Evolutionary conservation across 352 stramenopile species (phyloP), one percentile per base, ranked within the genome.

Genomic region (Plasmopara muralis): DNA sequence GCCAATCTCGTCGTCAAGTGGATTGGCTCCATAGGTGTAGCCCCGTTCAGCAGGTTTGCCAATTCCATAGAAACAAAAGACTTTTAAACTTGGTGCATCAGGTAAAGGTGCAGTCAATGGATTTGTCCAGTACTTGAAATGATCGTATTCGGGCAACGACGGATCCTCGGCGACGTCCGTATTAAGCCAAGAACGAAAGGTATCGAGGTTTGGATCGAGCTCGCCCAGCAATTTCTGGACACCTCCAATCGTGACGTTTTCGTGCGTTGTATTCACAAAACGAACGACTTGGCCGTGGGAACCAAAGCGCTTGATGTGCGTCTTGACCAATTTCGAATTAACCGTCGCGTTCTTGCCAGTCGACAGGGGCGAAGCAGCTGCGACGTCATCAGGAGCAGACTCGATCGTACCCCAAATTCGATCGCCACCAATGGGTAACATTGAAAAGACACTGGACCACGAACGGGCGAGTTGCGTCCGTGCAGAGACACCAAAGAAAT

Each of bases 1-100:
- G 8, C 50, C 49, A 13, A 66, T 64, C 25, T 77, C 74, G 29
- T 74, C 64, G 4, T 70, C 62, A 0, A 43, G 53, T 2, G 66
- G 60, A 48, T 86, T 90, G 9, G 48, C 50, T 28, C 67, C 65
- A 44, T 93, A 93, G 29, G 82, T 67, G 59, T 95, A 95, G 50
- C 75, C 77, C 34, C 85, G 81, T 53, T 94, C 85, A 5, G 93
- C 96, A 16, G 86, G 78, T 10, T 97, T 80, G 46, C 90, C 89
- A 13, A 95, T 74, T 42, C 95, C 95, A 70, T 98, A 98, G 8
- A 98, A 65, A 43, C 95, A 98, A 55, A 96, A 97, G 14, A 98
- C 72, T 50, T 96, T 97, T 57, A 98, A 73, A 31, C 83, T 93
- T 4, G 95, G 90, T 14, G 95, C 95, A 29, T 83, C 62, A 6